phyloP scores from a whole-genome alignment of 2,329 filamentous ascomycete species.

The Cordyceps cateniannulata region DNA sequence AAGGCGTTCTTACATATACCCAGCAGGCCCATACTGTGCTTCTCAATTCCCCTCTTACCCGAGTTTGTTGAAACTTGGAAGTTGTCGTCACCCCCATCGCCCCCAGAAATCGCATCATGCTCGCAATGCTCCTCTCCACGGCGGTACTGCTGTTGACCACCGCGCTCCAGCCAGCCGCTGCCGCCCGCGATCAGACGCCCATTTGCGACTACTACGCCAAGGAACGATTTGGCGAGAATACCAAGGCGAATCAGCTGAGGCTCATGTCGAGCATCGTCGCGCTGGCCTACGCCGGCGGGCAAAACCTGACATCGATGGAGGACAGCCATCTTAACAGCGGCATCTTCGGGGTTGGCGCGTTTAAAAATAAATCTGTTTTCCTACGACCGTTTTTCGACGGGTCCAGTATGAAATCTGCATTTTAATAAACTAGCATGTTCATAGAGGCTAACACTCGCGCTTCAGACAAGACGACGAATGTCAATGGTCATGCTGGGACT shows the following conservation, averaged over 20 bases:
- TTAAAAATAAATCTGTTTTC: conserved; percentile 18
- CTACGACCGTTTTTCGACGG: conserved; percentile 27
- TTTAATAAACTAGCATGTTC: background rate
- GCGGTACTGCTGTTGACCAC: background rate
- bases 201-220: conserved; percentile 27
- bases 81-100: too few relatives aligned
- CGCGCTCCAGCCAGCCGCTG: background rate
- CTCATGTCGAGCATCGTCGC: conserved; percentile 25
- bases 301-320: background rate
- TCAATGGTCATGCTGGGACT: conserved; percentile 21
- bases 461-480: conserved; percentile 21
- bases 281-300: conserved; percentile 23
- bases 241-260: conserved; percentile 20
- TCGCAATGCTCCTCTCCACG: background rate
- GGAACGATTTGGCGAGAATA: conserved; percentile 19
- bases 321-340: conserved; percentile 16
- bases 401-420: conserved; percentile 17
- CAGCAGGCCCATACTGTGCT: background rate
- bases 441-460: background rate
- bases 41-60: background rate
- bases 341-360: conserved; percentile 23
- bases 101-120: background rate
- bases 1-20: background rate
- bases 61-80: too few relatives aligned
- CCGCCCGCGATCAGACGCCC: background rate